Percentiles rank a stretch among this genome's conserved stretches.
phyloP scores from a whole-genome alignment of 1,284 basidiomycete species.

The Microbotryomycetes sp. region DNA sequence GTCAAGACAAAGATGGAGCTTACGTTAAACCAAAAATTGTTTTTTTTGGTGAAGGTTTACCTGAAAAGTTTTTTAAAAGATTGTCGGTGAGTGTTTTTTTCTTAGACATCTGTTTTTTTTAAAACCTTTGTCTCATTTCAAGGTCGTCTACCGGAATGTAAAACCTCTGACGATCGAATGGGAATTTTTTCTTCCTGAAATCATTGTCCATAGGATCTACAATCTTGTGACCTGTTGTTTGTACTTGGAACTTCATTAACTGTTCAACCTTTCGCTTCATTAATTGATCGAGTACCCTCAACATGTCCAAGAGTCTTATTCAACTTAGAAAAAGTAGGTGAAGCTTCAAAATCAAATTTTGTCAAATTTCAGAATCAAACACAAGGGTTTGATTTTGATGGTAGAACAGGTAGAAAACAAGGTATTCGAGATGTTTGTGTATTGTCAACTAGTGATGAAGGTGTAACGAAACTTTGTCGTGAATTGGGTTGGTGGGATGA shows the following conservation, averaged over 20 bases:
- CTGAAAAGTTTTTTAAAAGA: conserved; percentile 44
- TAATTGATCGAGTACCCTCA: conserved; percentile 46
- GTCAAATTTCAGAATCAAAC: not conserved
- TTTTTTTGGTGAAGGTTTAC: conserved; percentile 75
- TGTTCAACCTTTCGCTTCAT: conserved; percentile 52
- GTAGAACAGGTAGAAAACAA: conserved; percentile 12
- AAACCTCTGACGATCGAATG: too few relatives aligned
- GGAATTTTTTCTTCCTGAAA: too few relatives aligned
- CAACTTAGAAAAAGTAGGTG: conserved; percentile 52
- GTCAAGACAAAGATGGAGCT: conserved; percentile 21
- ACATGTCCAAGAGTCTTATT: conserved; percentile 49
- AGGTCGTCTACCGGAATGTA: too few relatives aligned
- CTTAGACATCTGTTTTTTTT: too few relatives aligned
- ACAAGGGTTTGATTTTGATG: conserved; percentile 34
- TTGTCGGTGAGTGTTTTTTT: too few relatives aligned
- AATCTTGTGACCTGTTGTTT: conserved; percentile 71
- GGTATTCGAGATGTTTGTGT: conserved; percentile 29
- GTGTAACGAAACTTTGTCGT: conserved; percentile 20
- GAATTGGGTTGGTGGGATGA: conserved; percentile 29
- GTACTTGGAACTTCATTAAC: conserved; percentile 87
- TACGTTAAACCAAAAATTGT: conserved; percentile 67
- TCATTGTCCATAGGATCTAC: conserved; percentile 42
- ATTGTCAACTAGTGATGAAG: conserved; percentile 29
- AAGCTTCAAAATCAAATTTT: conserved; percentile 22
- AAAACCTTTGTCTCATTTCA: too few relatives aligned